Percentiles rank a stretch among this genome's conserved stretches.
Conservation (phyloP, 176 grass and related monocot species). For the Aechmea fasciata region DNA sequence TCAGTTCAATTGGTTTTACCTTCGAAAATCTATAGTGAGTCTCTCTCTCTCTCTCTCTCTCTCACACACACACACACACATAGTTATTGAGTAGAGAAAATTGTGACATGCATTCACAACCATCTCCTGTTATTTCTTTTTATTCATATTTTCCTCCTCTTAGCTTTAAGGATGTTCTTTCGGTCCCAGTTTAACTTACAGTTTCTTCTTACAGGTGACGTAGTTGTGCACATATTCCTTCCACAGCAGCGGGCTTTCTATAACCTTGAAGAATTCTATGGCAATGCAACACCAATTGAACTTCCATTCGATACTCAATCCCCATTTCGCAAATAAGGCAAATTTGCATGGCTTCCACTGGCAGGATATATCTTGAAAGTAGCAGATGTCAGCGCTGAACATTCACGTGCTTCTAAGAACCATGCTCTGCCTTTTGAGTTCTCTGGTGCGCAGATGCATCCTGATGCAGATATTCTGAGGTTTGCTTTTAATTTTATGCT, state of each 20-base stretch:
- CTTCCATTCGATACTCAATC: slow-evolving; percentile 70
- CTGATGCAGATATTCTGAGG: neutral
- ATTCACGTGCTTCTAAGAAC: neutral
- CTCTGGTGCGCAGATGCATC: neutral
- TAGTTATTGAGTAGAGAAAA: slow-evolving; percentile 2
- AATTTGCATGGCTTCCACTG: slow-evolving; percentile 2
- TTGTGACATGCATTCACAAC: neutral
- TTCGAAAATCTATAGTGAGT: too few relatives aligned
- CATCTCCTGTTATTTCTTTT: neutral
- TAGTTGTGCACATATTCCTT: slow-evolving; percentile 97
- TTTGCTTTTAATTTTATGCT: too few relatives aligned
- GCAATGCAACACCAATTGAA: slow-evolving; percentile 67
- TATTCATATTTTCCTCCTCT: neutral
- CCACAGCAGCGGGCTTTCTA: slow-evolving; percentile 79
- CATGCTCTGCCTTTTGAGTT: neutral
- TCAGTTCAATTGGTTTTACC: neutral
- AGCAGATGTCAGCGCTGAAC: neutral
- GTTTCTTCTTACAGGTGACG: slow-evolving; percentile 50
- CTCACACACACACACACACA: too few relatives aligned
- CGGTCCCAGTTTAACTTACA: neutral
- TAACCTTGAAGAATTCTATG: slow-evolving; percentile 96
- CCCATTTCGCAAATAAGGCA: slow-evolving; percentile 16
- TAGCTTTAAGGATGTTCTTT: neutral
- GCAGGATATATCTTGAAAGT: neutral
- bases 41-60: neutral